Evolutionary conservation across 73 alveolate species (phyloP).

Genomic region (Paramecium pentaurelia): DNA sequence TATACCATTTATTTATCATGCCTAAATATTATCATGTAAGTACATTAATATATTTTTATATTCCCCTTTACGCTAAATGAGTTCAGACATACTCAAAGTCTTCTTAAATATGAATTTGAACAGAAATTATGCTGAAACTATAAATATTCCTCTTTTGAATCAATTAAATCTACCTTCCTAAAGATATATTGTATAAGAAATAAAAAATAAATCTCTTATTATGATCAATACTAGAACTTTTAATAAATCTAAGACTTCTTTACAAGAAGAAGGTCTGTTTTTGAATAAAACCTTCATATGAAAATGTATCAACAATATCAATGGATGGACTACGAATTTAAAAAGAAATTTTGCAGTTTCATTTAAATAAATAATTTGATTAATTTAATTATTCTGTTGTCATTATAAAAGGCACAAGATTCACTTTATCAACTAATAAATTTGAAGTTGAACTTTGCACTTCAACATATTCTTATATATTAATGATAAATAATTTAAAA

Average conservation of each 20-base stretch:
- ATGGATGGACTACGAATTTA: neutral
- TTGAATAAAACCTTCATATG: neutral
- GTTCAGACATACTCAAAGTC: neutral
- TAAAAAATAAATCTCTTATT: neutral
- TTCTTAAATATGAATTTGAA: neutral
- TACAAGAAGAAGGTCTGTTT: neutral
- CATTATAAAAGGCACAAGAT: too few species aligned
- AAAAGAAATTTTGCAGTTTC: neutral
- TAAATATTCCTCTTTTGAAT: neutral
- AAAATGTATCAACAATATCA: neutral
- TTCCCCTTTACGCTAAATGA: neutral
- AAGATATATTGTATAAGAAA: neutral
- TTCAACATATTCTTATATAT: neutral
- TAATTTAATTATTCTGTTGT: too few species aligned
- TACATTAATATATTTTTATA: neutral
- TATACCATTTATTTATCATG: neutral
- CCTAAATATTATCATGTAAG: neutral
- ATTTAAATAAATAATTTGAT: too few species aligned
- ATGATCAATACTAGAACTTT: neutral
- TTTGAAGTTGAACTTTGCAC: conserved; percentile 2
- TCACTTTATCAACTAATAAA: neutral
- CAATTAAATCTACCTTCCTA: neutral
- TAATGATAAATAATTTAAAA: neutral
- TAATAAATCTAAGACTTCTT: neutral
- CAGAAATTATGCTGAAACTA: neutral